Conservation (phyloP, 257 asterid species). For the Lantana camara region DNA sequence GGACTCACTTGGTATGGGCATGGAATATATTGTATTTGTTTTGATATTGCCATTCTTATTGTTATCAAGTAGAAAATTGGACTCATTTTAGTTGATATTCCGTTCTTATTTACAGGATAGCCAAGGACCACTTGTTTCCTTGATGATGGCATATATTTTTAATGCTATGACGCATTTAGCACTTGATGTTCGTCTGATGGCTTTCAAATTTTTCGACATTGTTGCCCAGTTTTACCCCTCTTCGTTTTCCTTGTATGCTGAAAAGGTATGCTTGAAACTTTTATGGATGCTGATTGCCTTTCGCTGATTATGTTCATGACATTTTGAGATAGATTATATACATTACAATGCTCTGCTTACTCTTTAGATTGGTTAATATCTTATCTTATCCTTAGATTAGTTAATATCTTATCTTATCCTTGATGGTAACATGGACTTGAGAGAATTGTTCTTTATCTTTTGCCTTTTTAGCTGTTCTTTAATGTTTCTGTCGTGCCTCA, state of each 20-base stretch:
- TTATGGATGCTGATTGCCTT: slow-evolving; percentile 19
- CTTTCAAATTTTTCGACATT: slow-evolving; percentile 83
- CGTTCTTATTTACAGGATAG: slow-evolving; percentile 64
- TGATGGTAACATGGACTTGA: slow-evolving; percentile 15
- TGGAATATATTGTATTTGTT: not conserved
- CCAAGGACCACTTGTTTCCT: slow-evolving; percentile 70
- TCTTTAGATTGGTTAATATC: not conserved
- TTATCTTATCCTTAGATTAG: slow-evolving; percentile 15
- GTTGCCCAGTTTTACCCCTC: slow-evolving; percentile 74
- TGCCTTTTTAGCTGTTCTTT: not conserved
- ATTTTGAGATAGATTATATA: slow-evolving; percentile 1
- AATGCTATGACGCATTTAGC: slow-evolving; percentile 85
- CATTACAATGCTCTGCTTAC: not conserved
- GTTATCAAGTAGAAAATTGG: slow-evolving; percentile 27
- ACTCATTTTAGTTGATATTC: slow-evolving; percentile 18
- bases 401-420: slow-evolving; percentile 9
- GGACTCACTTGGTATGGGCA: slow-evolving; percentile 3
- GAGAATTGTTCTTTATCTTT: slow-evolving; percentile 1
- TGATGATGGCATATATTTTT: slow-evolving; percentile 83
- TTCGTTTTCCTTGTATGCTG: slow-evolving; percentile 70
- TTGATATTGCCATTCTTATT: not conserved
- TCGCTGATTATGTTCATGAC: not conserved
- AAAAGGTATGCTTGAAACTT: slow-evolving; percentile 59
- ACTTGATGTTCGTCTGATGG: slow-evolving; percentile 84
- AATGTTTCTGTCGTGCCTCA: not conserved